phyloP scores from a whole-genome alignment of 768 basidiomycete species.

The Hygrophoropsis aurantiaca region DNA sequence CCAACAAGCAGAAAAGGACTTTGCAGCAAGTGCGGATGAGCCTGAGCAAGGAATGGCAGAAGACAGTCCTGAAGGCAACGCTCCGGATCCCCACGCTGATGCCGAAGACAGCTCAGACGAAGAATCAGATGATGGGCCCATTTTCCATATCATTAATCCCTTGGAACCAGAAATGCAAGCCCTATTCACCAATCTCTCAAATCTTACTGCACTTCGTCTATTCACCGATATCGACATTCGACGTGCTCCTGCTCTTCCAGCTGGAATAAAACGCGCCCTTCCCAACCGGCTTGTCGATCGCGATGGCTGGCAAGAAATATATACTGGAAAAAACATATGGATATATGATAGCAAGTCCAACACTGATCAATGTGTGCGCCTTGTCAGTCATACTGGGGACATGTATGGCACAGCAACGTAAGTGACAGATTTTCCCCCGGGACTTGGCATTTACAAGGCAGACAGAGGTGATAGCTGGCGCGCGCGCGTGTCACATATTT shows the following conservation, averaged over 20 bases:
- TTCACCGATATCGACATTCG: slow-evolving; percentile 73
- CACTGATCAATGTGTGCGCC: slow-evolving; percentile 60
- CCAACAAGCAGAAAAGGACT: slow-evolving; percentile 56
- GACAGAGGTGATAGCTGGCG: slow-evolving; percentile 82
- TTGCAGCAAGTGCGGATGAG: slow-evolving; percentile 34
- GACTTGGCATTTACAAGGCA: neutral
- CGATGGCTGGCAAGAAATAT: slow-evolving; percentile 72
- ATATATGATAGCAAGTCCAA: slow-evolving; percentile 72
- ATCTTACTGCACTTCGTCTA: slow-evolving; percentile 63
- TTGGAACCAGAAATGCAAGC: slow-evolving; percentile 39
- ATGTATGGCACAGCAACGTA: slow-evolving; percentile 80
- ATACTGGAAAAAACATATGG: slow-evolving; percentile 69
- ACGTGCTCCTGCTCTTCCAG: slow-evolving; percentile 45
- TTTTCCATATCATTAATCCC: slow-evolving; percentile 56
- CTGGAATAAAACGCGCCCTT: slow-evolving; percentile 46
- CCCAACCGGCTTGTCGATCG: slow-evolving; percentile 61
- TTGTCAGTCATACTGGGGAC: slow-evolving; percentile 62
- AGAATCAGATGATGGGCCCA: slow-evolving; percentile 38
- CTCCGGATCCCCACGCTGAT: slow-evolving; percentile 17
- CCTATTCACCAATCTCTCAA: slow-evolving; percentile 53
- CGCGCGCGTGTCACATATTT: slow-evolving; percentile 64
- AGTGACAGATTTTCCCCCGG: slow-evolving; percentile 25
- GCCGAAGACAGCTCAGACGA: slow-evolving; percentile 26
- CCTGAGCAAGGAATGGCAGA: slow-evolving; percentile 19
- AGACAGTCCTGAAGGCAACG: slow-evolving; percentile 5